phyloP scores from a whole-genome alignment of 257 asterid species.

The Oldenlandia corymbosa region DNA sequence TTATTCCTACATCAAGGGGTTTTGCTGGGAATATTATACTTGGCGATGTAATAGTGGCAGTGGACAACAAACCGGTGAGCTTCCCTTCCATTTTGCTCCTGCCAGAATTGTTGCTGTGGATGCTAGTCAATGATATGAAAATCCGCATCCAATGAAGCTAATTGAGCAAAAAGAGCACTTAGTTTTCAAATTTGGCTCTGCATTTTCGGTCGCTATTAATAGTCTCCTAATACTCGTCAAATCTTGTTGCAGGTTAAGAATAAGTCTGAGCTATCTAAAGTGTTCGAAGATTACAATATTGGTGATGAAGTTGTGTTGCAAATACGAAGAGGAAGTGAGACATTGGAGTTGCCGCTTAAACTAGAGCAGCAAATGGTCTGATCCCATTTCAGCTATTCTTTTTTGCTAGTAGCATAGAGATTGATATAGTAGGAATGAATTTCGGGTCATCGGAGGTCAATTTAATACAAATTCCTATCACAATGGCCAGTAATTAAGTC shows the following conservation, averaged over 20 bases:
- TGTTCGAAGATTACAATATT: slow-evolving; percentile 61
- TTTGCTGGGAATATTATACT: slow-evolving; percentile 84
- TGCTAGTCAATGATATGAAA: neutral
- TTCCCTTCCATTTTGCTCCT: neutral
- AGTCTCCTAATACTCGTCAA: neutral
- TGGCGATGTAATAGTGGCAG: slow-evolving; percentile 77
- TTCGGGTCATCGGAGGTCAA: too few species aligned
- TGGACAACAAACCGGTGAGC: slow-evolving; percentile 66
- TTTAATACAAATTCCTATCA: too few species aligned
- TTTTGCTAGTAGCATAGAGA: neutral
- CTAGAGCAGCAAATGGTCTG: slow-evolving; percentile 55
- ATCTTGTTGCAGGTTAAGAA: slow-evolving; percentile 51
- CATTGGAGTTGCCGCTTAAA: slow-evolving; percentile 53
- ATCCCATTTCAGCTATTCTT: slow-evolving; percentile 3
- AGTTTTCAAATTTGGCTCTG: neutral
- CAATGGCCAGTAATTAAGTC: too few species aligned
- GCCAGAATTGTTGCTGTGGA: neutral
- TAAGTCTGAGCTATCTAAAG: slow-evolving; percentile 63
- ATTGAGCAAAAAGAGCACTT: neutral
- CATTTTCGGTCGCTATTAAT: neutral
- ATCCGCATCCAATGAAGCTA: neutral
- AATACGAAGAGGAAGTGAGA: slow-evolving; percentile 54
- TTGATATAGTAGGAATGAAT: too few species aligned
- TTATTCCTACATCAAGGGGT: slow-evolving; percentile 76
- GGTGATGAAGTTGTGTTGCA: slow-evolving; percentile 66